Evolutionary conservation across 2,329 filamentous ascomycete species (phyloP), one percentile per base, ranked within the genome.

Genomic region (Stagonosporopsis cucurbitacearum): DNA sequence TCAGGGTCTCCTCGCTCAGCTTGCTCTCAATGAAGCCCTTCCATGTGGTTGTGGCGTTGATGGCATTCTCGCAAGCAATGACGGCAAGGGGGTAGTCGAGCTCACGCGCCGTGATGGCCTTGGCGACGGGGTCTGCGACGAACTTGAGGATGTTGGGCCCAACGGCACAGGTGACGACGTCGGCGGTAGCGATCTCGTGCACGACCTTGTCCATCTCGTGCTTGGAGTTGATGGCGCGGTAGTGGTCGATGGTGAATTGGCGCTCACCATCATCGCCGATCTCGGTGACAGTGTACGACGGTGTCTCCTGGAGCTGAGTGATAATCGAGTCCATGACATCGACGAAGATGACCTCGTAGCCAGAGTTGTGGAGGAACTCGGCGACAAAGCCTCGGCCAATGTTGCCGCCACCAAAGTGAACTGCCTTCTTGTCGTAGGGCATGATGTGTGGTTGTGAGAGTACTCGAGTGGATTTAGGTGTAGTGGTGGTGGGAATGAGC

Each of bases 51-150:
- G 95, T 98, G 69, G 92, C 95, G 63, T 91, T 91, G 74, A 98
- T 97, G 75, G 92, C 92, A 78, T 99, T 99, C 82, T 99, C 95
- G 79, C 95, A 99, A 54, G 95, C 95, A 79, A 99, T 96, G 73
- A 99, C 91, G 20, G 93, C 88, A 37, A 98, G 79, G 7, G 94
- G 93, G 60, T 84, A 84, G 50, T 80, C 75, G 41, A 77, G 76
- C 23, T 86, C 83, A 62, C 95, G 89, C 64, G 84, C 84, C 74
- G 94, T 88, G 62, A 99, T 91, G 65, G 91, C 95, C 83, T 96
- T 95, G 73, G 94, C 94, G 67, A 99, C 96, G 68, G 93, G 90
- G 22, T 94, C 91, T 42, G 95, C 95, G 73, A 99, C 95, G 79
- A 96, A 97, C 80, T 91, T 93, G 73, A 99, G 89, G 72, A 99